Evolutionary conservation across 2,329 filamentous ascomycete genomes (phyloP).

Genomic region (Sordariomycetes sp.): DNA sequence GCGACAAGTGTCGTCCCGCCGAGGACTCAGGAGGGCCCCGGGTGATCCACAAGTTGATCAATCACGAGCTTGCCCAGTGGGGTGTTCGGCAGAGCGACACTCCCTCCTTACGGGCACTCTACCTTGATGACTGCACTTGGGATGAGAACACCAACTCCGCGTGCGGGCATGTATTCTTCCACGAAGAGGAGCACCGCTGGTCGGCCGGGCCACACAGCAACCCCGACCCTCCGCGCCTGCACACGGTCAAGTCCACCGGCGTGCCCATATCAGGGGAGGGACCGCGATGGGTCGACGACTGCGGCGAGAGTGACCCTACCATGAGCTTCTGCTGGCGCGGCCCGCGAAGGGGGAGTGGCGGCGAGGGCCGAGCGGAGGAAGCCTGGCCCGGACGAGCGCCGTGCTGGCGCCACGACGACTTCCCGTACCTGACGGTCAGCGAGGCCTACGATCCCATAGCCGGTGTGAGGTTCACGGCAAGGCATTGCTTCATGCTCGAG

Average conservation of each 20-base stretch:
- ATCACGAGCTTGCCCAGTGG: constrained; percentile 41
- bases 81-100: constrained; percentile 41
- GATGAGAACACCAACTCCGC: constrained; percentile 19
- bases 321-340: constrained; percentile 32
- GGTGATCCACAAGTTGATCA: constrained; percentile 39
- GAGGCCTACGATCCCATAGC: constrained; percentile 33
- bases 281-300: constrained; percentile 38
- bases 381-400: constrained; percentile 17
- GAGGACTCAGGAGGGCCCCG: constrained; percentile 21
- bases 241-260: constrained; percentile 37
- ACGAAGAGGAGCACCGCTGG: constrained; percentile 46
- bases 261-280: constrained; percentile 43
- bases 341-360: background rate
- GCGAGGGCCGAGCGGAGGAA: background rate
- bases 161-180: constrained; percentile 37
- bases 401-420: constrained; percentile 46
- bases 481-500: constrained; percentile 38
- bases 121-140: constrained; percentile 33
- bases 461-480: constrained; percentile 33
- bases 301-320: constrained; percentile 28
- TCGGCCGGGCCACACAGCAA: constrained; percentile 34
- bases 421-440: constrained; percentile 38
- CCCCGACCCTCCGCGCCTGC: constrained; percentile 28
- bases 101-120: constrained; percentile 39
- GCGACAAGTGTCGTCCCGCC: constrained; percentile 24